Percentiles rank a stretch among this genome's conserved stretches.
Evolutionary conservation across 106 monocot species (phyloP).

Genomic region (Dendrobium nobile): DNA sequence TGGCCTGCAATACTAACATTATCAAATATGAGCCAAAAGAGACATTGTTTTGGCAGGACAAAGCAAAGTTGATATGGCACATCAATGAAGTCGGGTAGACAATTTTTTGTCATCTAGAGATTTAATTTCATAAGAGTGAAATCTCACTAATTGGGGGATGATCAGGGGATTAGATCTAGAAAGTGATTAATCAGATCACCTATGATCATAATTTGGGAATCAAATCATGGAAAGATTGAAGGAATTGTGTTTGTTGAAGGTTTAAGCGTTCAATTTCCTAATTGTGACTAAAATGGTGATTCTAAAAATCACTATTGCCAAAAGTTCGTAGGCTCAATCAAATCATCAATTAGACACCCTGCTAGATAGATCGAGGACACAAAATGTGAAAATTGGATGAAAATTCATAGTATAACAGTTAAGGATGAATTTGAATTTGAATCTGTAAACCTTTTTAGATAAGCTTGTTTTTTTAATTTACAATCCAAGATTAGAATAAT

Average conservation of each 20-base stretch:
- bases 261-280: not conserved
- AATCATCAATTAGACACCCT: not conserved
- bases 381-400: not conserved
- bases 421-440: not conserved
- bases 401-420: not conserved
- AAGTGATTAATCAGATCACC: not conserved
- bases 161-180: not conserved
- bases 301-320: not conserved
- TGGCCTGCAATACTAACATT: no score
- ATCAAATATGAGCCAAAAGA: not conserved
- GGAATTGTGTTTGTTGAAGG: not conserved
- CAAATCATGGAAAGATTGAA: not conserved
- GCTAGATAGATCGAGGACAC: not conserved
- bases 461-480: not conserved
- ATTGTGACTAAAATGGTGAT: not conserved
- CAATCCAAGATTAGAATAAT: not conserved
- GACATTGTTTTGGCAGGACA: not conserved
- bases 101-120: not conserved
- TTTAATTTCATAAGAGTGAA: not conserved
- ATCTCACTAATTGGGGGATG: not conserved
- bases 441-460: not conserved
- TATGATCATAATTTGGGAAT: not conserved
- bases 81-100: not conserved
- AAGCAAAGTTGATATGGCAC: not conserved
- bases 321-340: no score